Evolutionary conservation across 805 yeast species (phyloP).

Genomic region (Wickerhamomyces xylosicus): DNA sequence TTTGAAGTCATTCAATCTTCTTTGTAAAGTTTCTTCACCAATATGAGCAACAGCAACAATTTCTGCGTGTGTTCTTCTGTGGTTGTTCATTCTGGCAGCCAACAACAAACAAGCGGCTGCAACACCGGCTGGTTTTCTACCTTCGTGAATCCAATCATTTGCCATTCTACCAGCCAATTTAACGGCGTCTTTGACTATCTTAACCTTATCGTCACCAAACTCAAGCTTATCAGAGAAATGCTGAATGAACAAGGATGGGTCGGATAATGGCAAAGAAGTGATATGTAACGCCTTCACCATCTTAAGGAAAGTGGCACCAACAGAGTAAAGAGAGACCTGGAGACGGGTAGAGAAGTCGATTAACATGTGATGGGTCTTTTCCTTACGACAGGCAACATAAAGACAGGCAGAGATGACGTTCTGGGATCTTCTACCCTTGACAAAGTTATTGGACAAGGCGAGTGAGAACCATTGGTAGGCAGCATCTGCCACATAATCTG

Average conservation of each 20-base stretch:
- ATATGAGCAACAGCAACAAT: conserved; percentile 93
- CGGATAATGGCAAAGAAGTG: conserved; percentile 74
- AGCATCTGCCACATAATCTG: conserved; percentile 77
- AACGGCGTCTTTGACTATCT: conserved; percentile 81
- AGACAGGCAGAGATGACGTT: conserved; percentile 93
- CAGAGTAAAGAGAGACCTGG: conserved; percentile 84
- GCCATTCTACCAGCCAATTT: conserved; percentile 85
- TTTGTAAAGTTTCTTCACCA: conserved; percentile 88
- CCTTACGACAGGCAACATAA: conserved; percentile 89
- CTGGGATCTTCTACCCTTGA: conserved; percentile 94
- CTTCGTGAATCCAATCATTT: conserved; percentile 92
- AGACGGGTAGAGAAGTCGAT: conserved; percentile 88
- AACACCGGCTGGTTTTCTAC: conserved; percentile 95
- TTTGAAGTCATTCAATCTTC: conserved; percentile 81
- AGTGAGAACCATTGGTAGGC: conserved; percentile 85
- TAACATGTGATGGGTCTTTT: conserved; percentile 87
- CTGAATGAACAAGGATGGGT: conserved; percentile 88
- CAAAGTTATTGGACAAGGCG: conserved; percentile 82
- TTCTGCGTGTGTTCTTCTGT: conserved; percentile 84
- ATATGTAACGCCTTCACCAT: conserved; percentile 83
- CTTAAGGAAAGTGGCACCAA: conserved; percentile 92
- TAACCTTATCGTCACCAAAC: conserved; percentile 62
- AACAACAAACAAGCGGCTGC: conserved; percentile 93
- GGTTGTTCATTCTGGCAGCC: conserved; percentile 96
- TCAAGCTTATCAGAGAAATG: conserved; percentile 86